Base-by-base conservation (phyloP, 2,329 filamentous ascomycete genomes). In the Phyllachora maydis region DNA sequence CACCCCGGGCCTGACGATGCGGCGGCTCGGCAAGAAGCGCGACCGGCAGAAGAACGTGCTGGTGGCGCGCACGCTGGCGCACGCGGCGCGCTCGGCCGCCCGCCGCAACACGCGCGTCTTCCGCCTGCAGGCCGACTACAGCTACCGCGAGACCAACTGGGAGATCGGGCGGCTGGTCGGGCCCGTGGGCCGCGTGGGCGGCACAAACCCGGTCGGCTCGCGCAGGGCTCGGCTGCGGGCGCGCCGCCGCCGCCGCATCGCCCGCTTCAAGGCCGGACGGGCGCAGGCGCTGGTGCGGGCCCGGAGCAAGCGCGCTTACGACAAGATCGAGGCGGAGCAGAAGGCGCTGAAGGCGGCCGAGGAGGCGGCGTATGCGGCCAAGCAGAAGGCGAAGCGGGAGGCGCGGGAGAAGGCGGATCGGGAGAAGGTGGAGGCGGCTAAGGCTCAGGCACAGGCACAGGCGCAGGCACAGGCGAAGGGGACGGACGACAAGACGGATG, bases 121-220 rank as follows among this genome's bases (percentile, higher is more conserved):
- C 35, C 49, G 48, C 31, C 47, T 67, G 26, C 49, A 52, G 25
- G 40, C 49, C 26, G 53, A 65, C 39, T 68, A 68, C 49, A 55
- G 55, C 34, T 69, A 68, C 43, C 52, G 56, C 24, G 64, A 69
- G 47, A 59, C 62, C 37, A 66, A 63, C 46, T 65, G 59, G 53
- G 50, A 56, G 14, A 60, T 69, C 22, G 64, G 64, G 8, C 52
- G 54, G 7, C 46, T 69, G 22, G 54, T 58, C 14, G 45, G 49
- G 24, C 32, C 35, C 19, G 30, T 24, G 10, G 37, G 37, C 19
- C 24, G 13, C 21, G 24, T 40, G 4, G 29, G 31, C 4, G 37
- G 37, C 16, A 27, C 34, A 13, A 59, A 54, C 31, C 50, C 56
- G 26, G 56, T 58, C 38, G 46, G 51, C 12, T 58, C 59, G 29